Conservation (phyloP, 2,329 filamentous ascomycete species). For the Trichophyton simii region DNA sequence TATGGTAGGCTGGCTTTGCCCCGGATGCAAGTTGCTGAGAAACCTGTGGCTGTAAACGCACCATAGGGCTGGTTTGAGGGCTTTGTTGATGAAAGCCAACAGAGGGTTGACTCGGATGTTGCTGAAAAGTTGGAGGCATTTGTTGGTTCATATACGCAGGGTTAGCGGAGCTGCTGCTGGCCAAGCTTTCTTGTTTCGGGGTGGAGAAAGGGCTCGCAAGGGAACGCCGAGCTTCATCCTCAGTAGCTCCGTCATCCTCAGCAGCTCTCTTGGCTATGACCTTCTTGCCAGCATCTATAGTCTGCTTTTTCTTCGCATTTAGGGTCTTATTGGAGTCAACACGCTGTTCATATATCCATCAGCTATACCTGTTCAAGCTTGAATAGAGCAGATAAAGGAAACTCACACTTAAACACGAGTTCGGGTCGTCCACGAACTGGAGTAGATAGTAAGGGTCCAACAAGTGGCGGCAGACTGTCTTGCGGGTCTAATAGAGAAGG, state of each 20-base stretch:
- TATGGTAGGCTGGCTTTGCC: not conserved
- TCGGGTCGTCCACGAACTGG: slow-evolving; percentile 28
- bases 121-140: not conserved
- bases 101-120: not conserved
- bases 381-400: not conserved
- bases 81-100: not conserved
- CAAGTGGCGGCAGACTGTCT: slow-evolving; percentile 31
- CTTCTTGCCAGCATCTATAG: slow-evolving; percentile 24
- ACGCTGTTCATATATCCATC: slow-evolving; percentile 12
- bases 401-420: slow-evolving; percentile 11
- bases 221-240: not conserved
- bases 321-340: slow-evolving; percentile 24
- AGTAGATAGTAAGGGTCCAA: slow-evolving; percentile 24
- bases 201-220: slow-evolving; percentile 1
- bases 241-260: not conserved
- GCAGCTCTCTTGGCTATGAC: slow-evolving; percentile 11
- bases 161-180: not conserved
- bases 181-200: not conserved
- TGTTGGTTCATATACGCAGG: too few species aligned
- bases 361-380: not conserved
- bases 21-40: not conserved
- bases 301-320: slow-evolving; percentile 23
- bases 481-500: slow-evolving; percentile 17
- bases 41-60: not conserved
- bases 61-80: not conserved